phyloP scores from a whole-genome alignment of 495 filamentous ascomycete genomes.

The Xeromyces bisporus region DNA sequence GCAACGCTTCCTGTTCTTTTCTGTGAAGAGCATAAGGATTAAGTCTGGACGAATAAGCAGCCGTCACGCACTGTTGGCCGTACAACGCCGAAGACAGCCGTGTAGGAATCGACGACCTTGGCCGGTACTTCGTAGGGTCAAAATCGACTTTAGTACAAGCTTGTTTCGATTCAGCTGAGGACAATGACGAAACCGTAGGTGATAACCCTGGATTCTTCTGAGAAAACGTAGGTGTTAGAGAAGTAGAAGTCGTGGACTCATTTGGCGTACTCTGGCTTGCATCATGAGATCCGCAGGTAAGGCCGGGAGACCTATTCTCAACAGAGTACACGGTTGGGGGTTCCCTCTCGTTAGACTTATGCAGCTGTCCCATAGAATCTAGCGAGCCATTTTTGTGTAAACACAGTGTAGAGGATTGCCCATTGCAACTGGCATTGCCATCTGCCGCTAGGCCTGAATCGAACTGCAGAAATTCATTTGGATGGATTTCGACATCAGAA shows the following conservation, averaged over 20 bases:
- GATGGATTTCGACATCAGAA: slow-evolving; percentile 4
- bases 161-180: too few relatives aligned
- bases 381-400: neutral
- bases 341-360: neutral
- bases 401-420: slow-evolving; percentile 1
- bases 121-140: slow-evolving; percentile 24
- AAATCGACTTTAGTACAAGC: slow-evolving; percentile 4
- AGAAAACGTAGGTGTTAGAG: slow-evolving; percentile 10
- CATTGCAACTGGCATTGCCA: neutral
- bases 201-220: too few relatives aligned
- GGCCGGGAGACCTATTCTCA: slow-evolving; percentile 4
- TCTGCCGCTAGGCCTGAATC: slow-evolving; percentile 3
- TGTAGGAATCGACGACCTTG: slow-evolving; percentile 67
- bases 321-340: neutral
- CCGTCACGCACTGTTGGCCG: slow-evolving; percentile 71
- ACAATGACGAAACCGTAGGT: too few relatives aligned
- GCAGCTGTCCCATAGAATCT: neutral
- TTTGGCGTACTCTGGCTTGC: slow-evolving; percentile 13
- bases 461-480: slow-evolving; percentile 3
- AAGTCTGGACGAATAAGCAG: slow-evolving; percentile 75
- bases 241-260: slow-evolving; percentile 14
- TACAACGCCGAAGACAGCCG: slow-evolving; percentile 56
- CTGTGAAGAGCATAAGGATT: slow-evolving; percentile 77
- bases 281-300: slow-evolving; percentile 3
- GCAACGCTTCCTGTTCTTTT: slow-evolving; percentile 67